Evolutionary conservation across 805 yeast species (phyloP), one percentile per base, ranked within the genome.

Genomic region (Metschnikowia anglica): DNA sequence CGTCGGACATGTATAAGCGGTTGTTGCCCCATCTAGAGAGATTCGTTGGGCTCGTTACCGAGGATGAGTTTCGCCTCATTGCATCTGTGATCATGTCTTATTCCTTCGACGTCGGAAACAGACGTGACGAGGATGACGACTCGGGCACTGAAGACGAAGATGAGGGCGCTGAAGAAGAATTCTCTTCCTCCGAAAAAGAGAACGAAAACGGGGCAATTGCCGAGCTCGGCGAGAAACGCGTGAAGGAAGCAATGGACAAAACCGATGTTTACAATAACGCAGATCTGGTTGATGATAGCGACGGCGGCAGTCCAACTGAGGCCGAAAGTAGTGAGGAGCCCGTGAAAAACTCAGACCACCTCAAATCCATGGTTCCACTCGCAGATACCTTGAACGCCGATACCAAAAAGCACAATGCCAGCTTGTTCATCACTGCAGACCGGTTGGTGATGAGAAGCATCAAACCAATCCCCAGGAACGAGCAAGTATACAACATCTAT

Each of bases 331-430:
- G 5, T n/a, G 26, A 31, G n/a, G 40, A 41, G 7, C 40, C 51
- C 13, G 43, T 46, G 25, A 38, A 47, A 9, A 72, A 66, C 37
- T 34, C 43, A 8, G 55, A 72, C 3, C 77, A 70, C 46, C 66
- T 74, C 50, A 90, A 90, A 59, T 83, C 95, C 0, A 84, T 93
- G 96, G 88, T 90, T 3, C 96, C 98, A 0, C 67, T 89, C 34
- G 98, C 98, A 0, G 99, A 91, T 59, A 81, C 88, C 17, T 66
- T 93, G 46, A 91, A 93, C 58, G 88, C 97, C 1, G 93, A 90
- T 57, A 85, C 96, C 1, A 73, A 73, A 7, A 67, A 76, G 13
- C 80, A 80, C 54, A 91, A 91, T 60, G 96, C 97, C 6, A 76
- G 81, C 44, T 65, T 89, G 47, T 73, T 73, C 31, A 79, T 79